Conservation (phyloP, 2,329 filamentous ascomycete species). For the Pestalotiopsis sp. region DNA sequence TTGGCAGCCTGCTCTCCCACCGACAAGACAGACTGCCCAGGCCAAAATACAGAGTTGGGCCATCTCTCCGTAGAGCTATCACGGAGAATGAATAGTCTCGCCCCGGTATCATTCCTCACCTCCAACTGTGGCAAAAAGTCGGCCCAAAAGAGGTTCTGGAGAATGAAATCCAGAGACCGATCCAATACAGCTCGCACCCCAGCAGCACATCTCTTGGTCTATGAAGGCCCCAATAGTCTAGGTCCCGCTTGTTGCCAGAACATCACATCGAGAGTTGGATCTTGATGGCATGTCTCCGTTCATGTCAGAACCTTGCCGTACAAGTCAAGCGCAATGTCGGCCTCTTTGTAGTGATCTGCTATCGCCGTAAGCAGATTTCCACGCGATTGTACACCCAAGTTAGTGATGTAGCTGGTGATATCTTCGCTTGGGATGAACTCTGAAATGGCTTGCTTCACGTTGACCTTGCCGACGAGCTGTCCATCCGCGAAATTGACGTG, state of each 20-base stretch:
- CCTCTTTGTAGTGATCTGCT: slow-evolving; percentile 73
- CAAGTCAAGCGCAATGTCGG: slow-evolving; percentile 67
- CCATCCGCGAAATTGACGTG: slow-evolving; percentile 81
- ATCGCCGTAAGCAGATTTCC: slow-evolving; percentile 76
- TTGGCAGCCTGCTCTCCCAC: not conserved
- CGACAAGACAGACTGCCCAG: not conserved
- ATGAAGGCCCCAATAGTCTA: not conserved
- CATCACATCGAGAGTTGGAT: not conserved
- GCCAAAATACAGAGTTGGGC: not conserved
- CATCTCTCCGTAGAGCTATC: not conserved
- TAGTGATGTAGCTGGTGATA: slow-evolving; percentile 84
- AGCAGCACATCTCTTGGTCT: not conserved
- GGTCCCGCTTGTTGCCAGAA: not conserved
- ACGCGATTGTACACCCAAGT: slow-evolving; percentile 59
- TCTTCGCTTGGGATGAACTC: slow-evolving; percentile 81
- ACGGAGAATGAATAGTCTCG: not conserved
- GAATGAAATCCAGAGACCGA: not conserved
- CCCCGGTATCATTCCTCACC: not conserved
- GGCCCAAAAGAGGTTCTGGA: not conserved
- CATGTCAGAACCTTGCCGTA: slow-evolving; percentile 38
- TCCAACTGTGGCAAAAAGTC: not conserved
- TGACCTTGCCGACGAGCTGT: slow-evolving; percentile 74
- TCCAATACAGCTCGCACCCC: not conserved
- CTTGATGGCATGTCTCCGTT: slow-evolving; percentile 12
- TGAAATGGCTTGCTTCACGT: slow-evolving; percentile 77